Percentiles rank a stretch among this genome's conserved stretches.
Evolutionary conservation across 331 rosid species (phyloP).

Genomic region (Pyrus hybrid): DNA sequence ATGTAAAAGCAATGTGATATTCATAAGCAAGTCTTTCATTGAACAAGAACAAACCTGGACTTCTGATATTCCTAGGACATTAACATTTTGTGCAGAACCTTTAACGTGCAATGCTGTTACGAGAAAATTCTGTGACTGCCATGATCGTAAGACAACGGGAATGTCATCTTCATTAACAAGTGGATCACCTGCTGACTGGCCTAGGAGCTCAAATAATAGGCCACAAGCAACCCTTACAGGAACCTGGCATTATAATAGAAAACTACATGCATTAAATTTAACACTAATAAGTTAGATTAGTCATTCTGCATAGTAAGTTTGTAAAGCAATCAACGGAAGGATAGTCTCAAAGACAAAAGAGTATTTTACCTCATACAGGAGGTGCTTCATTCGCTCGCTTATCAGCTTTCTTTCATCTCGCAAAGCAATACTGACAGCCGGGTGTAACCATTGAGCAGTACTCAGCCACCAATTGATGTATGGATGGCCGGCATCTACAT

Average conservation of each 20-base stretch:
- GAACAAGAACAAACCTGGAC: slow-evolving; percentile 38
- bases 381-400: slow-evolving; percentile 54
- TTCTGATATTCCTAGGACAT: slow-evolving; percentile 48
- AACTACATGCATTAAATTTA: background rate
- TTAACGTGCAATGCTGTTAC: slow-evolving; percentile 57
- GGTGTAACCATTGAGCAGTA: slow-evolving; percentile 55
- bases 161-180: slow-evolving; percentile 49
- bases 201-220: slow-evolving; percentile 54
- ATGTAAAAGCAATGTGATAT: too few species aligned
- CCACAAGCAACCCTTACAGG: slow-evolving; percentile 63
- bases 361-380: slow-evolving; percentile 39
- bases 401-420: slow-evolving; percentile 45
- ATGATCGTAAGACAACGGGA: slow-evolving; percentile 52
- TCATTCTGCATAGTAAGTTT: background rate
- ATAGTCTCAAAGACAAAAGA: background rate
- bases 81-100: slow-evolving; percentile 40
- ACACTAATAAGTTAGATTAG: background rate
- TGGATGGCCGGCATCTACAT: slow-evolving; percentile 45
- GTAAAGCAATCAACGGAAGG: background rate
- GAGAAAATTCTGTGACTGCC: slow-evolving; percentile 57
- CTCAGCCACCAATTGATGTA: slow-evolving; percentile 34
- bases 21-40: too few species aligned
- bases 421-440: slow-evolving; percentile 47
- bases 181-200: slow-evolving; percentile 62
- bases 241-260: slow-evolving; percentile 25